Evolutionary conservation across 495 filamentous ascomycete species (phyloP).

Genomic region (Hyphodiscus hymeniophilus): DNA sequence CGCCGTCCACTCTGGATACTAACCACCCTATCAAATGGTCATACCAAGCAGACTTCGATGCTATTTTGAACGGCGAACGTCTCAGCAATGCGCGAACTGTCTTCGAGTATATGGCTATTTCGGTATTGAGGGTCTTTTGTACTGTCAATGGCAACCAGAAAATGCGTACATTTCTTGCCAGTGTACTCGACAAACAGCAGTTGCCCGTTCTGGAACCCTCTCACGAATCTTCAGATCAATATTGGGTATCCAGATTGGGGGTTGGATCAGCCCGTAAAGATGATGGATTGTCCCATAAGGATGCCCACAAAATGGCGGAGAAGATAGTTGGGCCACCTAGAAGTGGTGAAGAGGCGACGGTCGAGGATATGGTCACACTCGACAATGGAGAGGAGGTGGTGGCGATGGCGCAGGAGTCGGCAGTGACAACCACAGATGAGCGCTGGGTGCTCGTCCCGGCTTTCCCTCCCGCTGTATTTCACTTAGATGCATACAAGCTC

Average conservation of each 20-base stretch:
- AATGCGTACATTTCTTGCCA: constrained; percentile 2
- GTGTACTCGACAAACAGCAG: constrained; percentile 2
- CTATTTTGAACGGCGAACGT: constrained; percentile 5
- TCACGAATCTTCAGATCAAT: neutral
- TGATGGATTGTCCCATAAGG: constrained; percentile 3
- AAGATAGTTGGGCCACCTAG: too few relatives aligned
- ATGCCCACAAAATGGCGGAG: too few relatives aligned
- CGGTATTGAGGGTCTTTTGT: neutral
- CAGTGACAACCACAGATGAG: too few relatives aligned
- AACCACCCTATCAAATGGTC: neutral
- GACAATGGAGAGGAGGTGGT: too few relatives aligned
- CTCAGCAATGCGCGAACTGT: neutral
- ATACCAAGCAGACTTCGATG: constrained; percentile 7
- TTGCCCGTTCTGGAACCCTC: neutral
- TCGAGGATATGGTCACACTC: too few relatives aligned
- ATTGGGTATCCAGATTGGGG: constrained; percentile 6
- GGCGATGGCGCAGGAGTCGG: too few relatives aligned
- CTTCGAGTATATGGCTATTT: constrained; percentile 4
- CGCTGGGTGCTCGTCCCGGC: too few relatives aligned
- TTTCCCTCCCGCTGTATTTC: too few relatives aligned
- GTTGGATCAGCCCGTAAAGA: too few relatives aligned
- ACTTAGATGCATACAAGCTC: too few relatives aligned
- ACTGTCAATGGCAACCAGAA: neutral
- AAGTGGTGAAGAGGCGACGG: too few relatives aligned
- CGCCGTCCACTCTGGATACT: neutral